phyloP scores from a whole-genome alignment of 2,329 filamentous ascomycete species.

The Penicillium sp. region DNA sequence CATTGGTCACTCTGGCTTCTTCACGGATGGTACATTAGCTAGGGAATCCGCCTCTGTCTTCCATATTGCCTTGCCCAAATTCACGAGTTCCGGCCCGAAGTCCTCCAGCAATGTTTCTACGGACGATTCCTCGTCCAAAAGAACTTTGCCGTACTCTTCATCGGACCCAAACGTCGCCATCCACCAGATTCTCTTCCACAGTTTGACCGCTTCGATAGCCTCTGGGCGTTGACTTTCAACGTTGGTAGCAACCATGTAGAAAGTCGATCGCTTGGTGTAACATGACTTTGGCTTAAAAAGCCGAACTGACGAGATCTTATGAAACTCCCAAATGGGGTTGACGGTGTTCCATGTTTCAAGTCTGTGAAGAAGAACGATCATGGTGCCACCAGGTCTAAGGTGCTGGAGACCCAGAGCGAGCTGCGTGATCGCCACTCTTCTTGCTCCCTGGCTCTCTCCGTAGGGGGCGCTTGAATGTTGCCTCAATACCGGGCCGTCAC shows the following conservation, averaged over 20 bases:
- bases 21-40: not conserved
- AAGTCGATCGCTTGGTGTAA: constrained; percentile 43
- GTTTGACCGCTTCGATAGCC: constrained; percentile 31
- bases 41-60: not conserved
- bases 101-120: constrained; percentile 26
- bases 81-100: constrained; percentile 31
- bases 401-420: constrained; percentile 42
- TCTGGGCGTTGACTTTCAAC: constrained; percentile 29
- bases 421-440: constrained; percentile 32
- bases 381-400: constrained; percentile 41
- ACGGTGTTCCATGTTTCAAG: constrained; percentile 37
- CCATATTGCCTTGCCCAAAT: constrained; percentile 30
- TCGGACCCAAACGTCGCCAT: constrained; percentile 34
- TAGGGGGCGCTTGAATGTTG: constrained; percentile 30
- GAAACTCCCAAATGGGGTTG: constrained; percentile 34
- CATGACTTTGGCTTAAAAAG: constrained; percentile 40
- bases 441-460: constrained; percentile 31
- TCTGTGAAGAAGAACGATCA: constrained; percentile 47
- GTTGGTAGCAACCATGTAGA: constrained; percentile 46
- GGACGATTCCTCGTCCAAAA: constrained; percentile 4
- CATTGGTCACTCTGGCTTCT: not conserved
- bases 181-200: constrained; percentile 22
- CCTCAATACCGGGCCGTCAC: constrained; percentile 43
- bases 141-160: not conserved
- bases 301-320: constrained; percentile 35